Percentiles rank a stretch among this genome's conserved stretches.
These are phyloP conservation scores for Solanum appendiculatum DNA, from an alignment of 257 asterid species.

Conservation along the genomic window DNA sequence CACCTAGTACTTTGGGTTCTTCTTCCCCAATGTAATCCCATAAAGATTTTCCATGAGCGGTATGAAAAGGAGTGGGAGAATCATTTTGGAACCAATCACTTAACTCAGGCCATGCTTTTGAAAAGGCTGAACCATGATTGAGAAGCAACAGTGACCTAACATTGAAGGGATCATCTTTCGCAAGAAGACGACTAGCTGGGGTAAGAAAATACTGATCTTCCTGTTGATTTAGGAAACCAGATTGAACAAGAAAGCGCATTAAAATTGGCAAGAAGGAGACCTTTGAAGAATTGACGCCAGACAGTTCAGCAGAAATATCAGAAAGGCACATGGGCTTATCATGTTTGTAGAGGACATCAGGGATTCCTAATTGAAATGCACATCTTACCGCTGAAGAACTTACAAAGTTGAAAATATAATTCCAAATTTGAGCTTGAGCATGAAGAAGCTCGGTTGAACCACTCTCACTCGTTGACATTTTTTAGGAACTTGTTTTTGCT, in stretches of 20 bases:
- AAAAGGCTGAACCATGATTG: neutral
- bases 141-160: neutral
- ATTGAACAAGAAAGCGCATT: constrained; percentile 1
- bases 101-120: neutral
- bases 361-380: constrained; percentile 4
- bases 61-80: neutral
- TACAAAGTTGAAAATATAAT: constrained; percentile 5
- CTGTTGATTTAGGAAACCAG: neutral
- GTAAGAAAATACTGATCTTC: constrained; percentile 4
- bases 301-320: neutral
- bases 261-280: neutral
- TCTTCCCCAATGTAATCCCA: neutral
- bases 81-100: neutral
- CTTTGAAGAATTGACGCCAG: neutral
- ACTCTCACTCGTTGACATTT: neutral
- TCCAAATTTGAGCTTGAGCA: constrained; percentile 14
- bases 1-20: neutral
- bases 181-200: neutral
- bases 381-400: constrained; percentile 4
- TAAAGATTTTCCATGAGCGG: neutral
- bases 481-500: neutral
- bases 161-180: neutral
- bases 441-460: neutral
- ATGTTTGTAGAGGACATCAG: constrained; percentile 6
- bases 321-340: constrained; percentile 6